Conservation (phyloP, 2,329 filamentous ascomycete species). For the Pseudocercospora pini-densiflorae region DNA sequence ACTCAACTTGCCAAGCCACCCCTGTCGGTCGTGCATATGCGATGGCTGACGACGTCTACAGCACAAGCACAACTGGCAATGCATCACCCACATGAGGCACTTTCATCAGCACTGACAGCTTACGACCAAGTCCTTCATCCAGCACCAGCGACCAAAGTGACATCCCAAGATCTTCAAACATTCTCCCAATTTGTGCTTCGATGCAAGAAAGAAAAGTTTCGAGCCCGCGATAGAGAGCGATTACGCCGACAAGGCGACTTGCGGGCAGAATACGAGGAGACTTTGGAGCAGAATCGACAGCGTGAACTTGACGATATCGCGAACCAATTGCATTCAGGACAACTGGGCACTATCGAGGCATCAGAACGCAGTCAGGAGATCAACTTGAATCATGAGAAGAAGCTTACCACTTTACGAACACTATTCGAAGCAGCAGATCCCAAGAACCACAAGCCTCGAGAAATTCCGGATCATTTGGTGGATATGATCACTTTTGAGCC, state of each 20-base stretch:
- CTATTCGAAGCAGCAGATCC: slow-evolving; percentile 55
- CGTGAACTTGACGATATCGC: slow-evolving; percentile 44
- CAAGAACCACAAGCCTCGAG: slow-evolving; percentile 50
- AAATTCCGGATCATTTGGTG: slow-evolving; percentile 76
- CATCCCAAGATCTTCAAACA: slow-evolving; percentile 39
- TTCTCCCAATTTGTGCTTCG: slow-evolving; percentile 74
- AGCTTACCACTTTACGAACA: slow-evolving; percentile 49
- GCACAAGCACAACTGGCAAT: slow-evolving; percentile 82
- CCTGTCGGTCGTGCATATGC: not conserved
- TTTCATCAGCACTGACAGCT: slow-evolving; percentile 70
- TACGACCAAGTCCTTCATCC: slow-evolving; percentile 59
- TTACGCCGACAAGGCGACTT: slow-evolving; percentile 61
- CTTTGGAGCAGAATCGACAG: slow-evolving; percentile 57
- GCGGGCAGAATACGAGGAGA: slow-evolving; percentile 62
- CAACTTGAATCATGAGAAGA: slow-evolving; percentile 43
- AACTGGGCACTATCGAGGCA: slow-evolving; percentile 51
- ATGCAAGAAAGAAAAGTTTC: slow-evolving; percentile 88
- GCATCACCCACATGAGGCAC: slow-evolving; percentile 72
- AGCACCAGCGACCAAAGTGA: slow-evolving; percentile 63
- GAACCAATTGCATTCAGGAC: slow-evolving; percentile 36
- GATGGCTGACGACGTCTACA: slow-evolving; percentile 23
- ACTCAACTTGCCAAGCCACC: slow-evolving; percentile 1
- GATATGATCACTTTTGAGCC: slow-evolving; percentile 60
- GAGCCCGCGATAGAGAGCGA: slow-evolving; percentile 69
- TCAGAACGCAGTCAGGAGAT: slow-evolving; percentile 56